Evolutionary conservation across 2,329 filamentous ascomycete genomes (phyloP), one percentile per base, ranked within the genome.

Genomic region (Thermothelomyces thermophilus): DNA sequence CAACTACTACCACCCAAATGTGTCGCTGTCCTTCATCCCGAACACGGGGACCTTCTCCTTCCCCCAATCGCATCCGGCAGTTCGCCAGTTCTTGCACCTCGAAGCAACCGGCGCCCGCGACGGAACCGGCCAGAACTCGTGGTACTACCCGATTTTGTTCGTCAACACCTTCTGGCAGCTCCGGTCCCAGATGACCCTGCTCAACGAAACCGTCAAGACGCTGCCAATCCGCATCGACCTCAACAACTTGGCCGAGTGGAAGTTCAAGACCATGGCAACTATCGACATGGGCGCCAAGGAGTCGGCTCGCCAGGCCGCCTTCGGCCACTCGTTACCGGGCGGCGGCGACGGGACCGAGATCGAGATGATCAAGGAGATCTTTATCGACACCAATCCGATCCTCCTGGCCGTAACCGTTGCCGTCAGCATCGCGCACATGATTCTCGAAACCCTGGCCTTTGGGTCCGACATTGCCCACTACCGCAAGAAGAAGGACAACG

Each of bases 401-500:
- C 82, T 98, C 26, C 81, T 98, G 34, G 84, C 78, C 22, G 84
- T 94, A 28, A 98, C 93, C 1, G 82, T 82, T 22, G 68, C 94
- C 8, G 93, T 95, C 60, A 90, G 83, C 56, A 78, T 98, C 51
- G 76, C 93, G 34, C 93, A 98, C 71, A 90, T 95, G 78, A 74
- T 98, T 59, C 91, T 98, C 56, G 93, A 98, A 70, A 90, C 87
- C 63, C 79, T 98, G 30, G 93, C 93, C 1, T 98, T 98, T 73
- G 95, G 95, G 63, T 95, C 86, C 65, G 93, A 98, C 66, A 95
- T 98, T 66, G 83, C 90, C 42, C 93, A 98, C 70, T 98, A 93
- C 82, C 88, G 90, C 65, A 96, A 97, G 75, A 98, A 98, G 84
- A 98, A 98, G 76, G 94, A 97, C 72, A 93, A 95, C 52, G 87